A percentile compares a stretch with the other conserved stretches of the same genome.
These are phyloP conservation scores for Botrytis elliptica DNA, from an alignment of 2,329 filamentous ascomycete genomes.

Conservation along the genomic window DNA sequence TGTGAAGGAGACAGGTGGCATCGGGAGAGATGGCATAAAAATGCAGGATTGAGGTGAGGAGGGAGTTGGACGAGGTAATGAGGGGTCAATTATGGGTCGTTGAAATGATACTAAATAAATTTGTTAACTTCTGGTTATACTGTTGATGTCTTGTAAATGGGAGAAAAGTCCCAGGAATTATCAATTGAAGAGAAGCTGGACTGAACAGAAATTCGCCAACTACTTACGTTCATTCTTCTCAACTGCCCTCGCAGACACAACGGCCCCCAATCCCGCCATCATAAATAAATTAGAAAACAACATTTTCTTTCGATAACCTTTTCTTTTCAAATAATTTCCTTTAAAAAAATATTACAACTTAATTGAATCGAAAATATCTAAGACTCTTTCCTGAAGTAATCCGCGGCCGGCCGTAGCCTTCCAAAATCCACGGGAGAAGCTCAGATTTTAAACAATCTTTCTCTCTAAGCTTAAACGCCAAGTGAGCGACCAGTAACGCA, in stretches of 20 bases:
- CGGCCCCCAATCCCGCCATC: neutral
- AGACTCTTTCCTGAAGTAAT: slow-evolving; percentile 11
- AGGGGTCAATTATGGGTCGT: neutral
- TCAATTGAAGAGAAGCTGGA: neutral
- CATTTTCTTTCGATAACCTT: slow-evolving; percentile 5
- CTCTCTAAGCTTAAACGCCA: slow-evolving; percentile 2
- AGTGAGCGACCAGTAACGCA: neutral
- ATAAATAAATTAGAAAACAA: slow-evolving; percentile 6
- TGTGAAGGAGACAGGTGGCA: slow-evolving; percentile 18
- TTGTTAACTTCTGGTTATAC: neutral
- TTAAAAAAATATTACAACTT: slow-evolving; percentile 1
- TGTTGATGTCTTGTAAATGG: neutral
- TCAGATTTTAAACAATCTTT: slow-evolving; percentile 1
- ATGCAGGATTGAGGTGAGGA: slow-evolving; percentile 8
- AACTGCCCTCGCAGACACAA: slow-evolving; percentile 16
- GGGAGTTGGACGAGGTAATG: neutral
- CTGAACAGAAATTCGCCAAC: neutral
- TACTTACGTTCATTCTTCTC: slow-evolving; percentile 11
- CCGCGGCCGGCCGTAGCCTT: slow-evolving; percentile 18
- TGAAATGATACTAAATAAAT: neutral
- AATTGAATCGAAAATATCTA: neutral
- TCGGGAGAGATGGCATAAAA: slow-evolving; percentile 13
- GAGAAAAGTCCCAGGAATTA: neutral
- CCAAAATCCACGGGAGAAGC: neutral
- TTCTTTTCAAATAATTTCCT: neutral